A percentile compares a stretch with the other conserved stretches of the same genome.
phyloP scores from a whole-genome alignment of 176 grass and related monocot genomes.

The Tuctoria greenei region DNA sequence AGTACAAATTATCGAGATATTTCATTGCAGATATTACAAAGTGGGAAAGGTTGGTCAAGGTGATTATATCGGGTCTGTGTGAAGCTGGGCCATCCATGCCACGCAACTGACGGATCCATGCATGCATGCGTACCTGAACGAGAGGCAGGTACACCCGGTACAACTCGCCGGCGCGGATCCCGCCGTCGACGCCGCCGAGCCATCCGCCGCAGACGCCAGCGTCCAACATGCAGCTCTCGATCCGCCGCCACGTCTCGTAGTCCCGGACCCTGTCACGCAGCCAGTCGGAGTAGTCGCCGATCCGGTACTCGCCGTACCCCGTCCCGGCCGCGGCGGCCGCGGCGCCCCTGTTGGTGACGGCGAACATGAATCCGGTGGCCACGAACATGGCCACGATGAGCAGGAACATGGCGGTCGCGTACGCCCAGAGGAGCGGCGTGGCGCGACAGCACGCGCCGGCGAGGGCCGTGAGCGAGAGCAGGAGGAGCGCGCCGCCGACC shows the following conservation, averaged over 20 bases:
- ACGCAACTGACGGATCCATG: conserved; percentile 1
- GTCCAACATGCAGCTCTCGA: conserved; percentile 61
- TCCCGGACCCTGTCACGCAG: conserved; percentile 47
- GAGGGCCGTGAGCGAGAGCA: conserved; percentile 61
- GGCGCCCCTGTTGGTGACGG: too few species aligned
- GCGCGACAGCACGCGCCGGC: conserved; percentile 53
- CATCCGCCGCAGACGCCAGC: conserved; percentile 48
- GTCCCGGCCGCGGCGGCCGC: conserved; percentile 30
- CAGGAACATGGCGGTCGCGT: conserved; percentile 52
- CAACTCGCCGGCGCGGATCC: conserved; percentile 49
- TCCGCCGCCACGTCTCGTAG: conserved; percentile 52
- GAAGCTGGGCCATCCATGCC: background rate
- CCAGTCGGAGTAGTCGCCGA: conserved; percentile 77
- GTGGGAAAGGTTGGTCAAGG: background rate
- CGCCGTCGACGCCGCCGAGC: conserved; percentile 13
- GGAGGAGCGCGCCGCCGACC: conserved; percentile 46
- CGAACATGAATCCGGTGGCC: background rate
- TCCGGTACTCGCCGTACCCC: conserved; percentile 54
- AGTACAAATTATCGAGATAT: background rate
- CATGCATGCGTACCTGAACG: conserved; percentile 47
- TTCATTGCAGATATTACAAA: too few species aligned
- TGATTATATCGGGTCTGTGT: background rate
- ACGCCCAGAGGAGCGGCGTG: conserved; percentile 60
- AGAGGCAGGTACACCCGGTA: conserved; percentile 61
- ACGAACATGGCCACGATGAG: conserved; percentile 58